These are phyloP conservation scores for Lithospermum erythrorhizon DNA, from an alignment of 257 asterid genomes.

Conservation along the genomic window DNA sequence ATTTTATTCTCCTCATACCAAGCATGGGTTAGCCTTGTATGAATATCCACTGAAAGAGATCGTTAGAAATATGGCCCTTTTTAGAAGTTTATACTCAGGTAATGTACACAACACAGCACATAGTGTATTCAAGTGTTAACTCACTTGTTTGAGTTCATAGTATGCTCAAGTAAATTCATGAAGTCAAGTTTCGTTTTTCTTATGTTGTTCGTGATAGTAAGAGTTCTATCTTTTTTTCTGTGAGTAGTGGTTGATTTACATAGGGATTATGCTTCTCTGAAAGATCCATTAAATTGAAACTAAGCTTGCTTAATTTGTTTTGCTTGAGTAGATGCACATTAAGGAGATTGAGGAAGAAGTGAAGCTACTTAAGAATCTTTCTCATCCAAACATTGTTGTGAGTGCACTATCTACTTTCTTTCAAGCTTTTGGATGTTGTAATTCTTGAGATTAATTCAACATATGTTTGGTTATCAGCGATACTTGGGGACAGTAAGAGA, in stretches of 20 bases:
- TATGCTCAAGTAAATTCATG: no score
- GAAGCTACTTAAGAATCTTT: conserved; percentile 25
- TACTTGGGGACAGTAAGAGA: conserved; percentile 27
- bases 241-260: background rate
- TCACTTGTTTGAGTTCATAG: no score
- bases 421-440: background rate
- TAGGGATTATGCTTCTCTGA: background rate
- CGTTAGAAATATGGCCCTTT: no score
- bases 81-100: no score
- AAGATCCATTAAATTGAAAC: background rate
- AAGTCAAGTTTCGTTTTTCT: no score
- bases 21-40: no score
- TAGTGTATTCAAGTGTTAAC: no score
- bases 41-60: no score
- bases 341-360: conserved; percentile 31
- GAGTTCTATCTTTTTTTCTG: no score
- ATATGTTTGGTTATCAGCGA: conserved; percentile 15
- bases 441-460: background rate
- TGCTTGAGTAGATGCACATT: conserved; percentile 15
- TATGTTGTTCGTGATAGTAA: no score
- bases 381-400: conserved; percentile 28
- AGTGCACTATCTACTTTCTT: conserved; percentile 3
- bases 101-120: no score
- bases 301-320: background rate
- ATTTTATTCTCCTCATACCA: no score